Evolutionary conservation across 1,284 basidiomycete genomes (phyloP), one percentile per base, ranked within the genome.

Genomic region (Mycena sp.): DNA sequence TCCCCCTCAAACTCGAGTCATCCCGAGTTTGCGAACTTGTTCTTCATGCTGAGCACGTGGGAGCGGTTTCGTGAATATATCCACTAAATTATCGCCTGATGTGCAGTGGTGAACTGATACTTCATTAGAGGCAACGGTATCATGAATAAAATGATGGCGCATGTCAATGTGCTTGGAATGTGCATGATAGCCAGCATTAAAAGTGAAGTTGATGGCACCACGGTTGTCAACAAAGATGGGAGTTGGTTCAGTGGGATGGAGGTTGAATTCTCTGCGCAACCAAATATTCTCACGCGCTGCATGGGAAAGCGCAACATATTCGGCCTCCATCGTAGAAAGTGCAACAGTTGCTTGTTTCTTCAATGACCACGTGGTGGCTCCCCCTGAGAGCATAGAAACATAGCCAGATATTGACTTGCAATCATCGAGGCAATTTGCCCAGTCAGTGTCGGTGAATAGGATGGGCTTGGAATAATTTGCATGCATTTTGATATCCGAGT

Each of bases 141-240:
- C 75, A 0, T 75, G 71, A 29, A 78, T 59, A 28, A 67, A 72
- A 61, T 78, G 78, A 53, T 74, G 67, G 2, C 51, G 44, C 35
- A 76, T 69, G 51, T 76, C 71, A 51, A 79, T 77, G 65, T 80
- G 77, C 60, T 78, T 78, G 28, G 71, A 57, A 4, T 70, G 58
- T 0, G 62, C 46, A 54, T 73, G 69, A 25, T 26, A 63, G 21
- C 46, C 59, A 16, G 49, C 40, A 51, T 76, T 73, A 6, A 68
- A 40, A 5, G 73, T 63, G 10, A 78, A 51, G 23, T 54, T 45
- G 38, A 79, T 69, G n/a, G 72, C 67, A 4, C 69, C 64, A 28
- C 71, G 63, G 58, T 77, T 78, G 64, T 79, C 76, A 43, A 63
- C 61, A 23, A 45, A 38, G 21, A 66, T 58, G 28, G 53, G 51